Conservation (phyloP, 768 basidiomycete species). For the Suillus sp. region DNA sequence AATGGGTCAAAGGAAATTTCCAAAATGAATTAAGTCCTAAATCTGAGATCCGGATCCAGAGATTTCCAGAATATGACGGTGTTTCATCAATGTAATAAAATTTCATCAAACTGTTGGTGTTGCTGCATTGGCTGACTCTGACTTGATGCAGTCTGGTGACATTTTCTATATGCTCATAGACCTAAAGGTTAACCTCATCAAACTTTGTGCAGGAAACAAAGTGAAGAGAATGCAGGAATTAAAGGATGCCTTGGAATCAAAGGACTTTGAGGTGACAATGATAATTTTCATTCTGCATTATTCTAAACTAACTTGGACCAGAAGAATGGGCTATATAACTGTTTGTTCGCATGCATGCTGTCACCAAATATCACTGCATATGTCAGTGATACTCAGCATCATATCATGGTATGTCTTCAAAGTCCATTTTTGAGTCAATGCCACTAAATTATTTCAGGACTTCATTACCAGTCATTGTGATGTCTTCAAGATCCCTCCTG, state of each 20-base stretch:
- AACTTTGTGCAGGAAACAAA: not conserved
- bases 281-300: not conserved
- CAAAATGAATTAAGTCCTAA: too few relatives aligned
- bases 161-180: conserved; percentile 4
- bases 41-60: too few relatives aligned
- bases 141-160: conserved; percentile 2
- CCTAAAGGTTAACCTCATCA: not conserved
- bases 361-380: conserved; percentile 11
- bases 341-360: conserved; percentile 7
- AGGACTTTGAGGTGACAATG: too few relatives aligned
- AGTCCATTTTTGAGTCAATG: too few relatives aligned
- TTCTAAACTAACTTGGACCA: not conserved
- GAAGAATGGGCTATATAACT: not conserved
- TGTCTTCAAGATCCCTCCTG: not conserved
- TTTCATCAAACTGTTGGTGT: not conserved
- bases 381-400: conserved; percentile 7
- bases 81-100: not conserved
- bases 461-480: conserved; percentile 8
- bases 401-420: conserved; percentile 15
- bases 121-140: not conserved
- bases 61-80: too few relatives aligned
- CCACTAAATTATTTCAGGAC: conserved; percentile 6
- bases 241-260: too few relatives aligned
- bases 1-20: too few relatives aligned
- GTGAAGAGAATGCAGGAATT: too few relatives aligned